A percentile compares a stretch with the other conserved stretches of the same genome.
These are phyloP conservation scores for Acephala macrosclerotiorum DNA, from an alignment of 2,329 filamentous ascomycete species.

Conservation along the genomic window DNA sequence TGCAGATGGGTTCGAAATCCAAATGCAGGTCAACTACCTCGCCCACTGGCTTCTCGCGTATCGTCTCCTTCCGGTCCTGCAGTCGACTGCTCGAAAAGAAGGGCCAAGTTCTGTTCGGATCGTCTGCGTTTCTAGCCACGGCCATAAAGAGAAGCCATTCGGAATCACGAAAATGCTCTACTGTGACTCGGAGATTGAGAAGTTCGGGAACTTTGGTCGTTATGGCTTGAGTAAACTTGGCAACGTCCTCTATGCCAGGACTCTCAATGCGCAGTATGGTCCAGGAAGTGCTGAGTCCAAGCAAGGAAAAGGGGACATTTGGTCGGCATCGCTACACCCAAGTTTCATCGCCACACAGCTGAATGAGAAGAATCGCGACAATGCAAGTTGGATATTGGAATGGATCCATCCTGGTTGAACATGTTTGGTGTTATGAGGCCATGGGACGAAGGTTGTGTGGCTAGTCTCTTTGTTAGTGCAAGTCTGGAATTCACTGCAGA, in stretches of 20 bases:
- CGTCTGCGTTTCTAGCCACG: constrained; percentile 27
- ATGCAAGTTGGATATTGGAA: constrained; percentile 20
- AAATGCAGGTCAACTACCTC: constrained; percentile 47
- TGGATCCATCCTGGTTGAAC: constrained; percentile 22
- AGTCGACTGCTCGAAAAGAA: constrained; percentile 25
- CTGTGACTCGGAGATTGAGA: constrained; percentile 17
- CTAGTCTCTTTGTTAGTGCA: constrained; percentile 27
- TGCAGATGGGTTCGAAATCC: constrained; percentile 44
- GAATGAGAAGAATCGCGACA: constrained; percentile 24
- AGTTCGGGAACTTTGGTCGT: constrained; percentile 12
- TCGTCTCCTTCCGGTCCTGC: constrained; percentile 26
- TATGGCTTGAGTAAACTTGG: constrained; percentile 34
- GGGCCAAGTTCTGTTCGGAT: constrained; percentile 27
- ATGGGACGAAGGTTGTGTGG: constrained; percentile 27
- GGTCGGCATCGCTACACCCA: constrained; percentile 29
- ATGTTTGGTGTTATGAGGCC: constrained; percentile 24
- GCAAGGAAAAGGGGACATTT: constrained; percentile 29
- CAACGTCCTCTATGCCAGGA: constrained; percentile 32
- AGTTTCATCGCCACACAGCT: constrained; percentile 31
- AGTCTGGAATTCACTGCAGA: constrained; percentile 27
- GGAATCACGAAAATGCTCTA: constrained; percentile 25
- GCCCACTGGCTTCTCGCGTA: constrained; percentile 43
- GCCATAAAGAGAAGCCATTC: constrained; percentile 26
- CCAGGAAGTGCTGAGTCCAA: constrained; percentile 22
- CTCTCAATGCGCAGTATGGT: constrained; percentile 29